Base-by-base conservation (phyloP, 306 rosid genomes). In the Fragaria vesca region DNA sequence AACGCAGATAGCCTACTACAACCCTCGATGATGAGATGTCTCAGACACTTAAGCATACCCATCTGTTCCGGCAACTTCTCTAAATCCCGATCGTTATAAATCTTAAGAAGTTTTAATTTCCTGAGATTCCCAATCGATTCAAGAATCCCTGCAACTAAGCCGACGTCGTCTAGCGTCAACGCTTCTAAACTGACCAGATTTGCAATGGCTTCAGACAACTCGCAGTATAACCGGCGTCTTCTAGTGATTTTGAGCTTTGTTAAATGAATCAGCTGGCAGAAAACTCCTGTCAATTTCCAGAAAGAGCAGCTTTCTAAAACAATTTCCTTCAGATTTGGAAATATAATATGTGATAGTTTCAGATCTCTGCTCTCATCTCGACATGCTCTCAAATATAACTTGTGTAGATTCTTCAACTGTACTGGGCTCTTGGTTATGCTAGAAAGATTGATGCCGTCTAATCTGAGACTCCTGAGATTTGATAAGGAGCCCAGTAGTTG, bases 201-300 rank as follows among this genome's bases (percentile, higher is more conserved):
- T 40, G 80, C 86, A 12, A 89, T 75, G 30, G 69, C 88, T 36
- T 78, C 60, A 6, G 92, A 88, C 76, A 93, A 76, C 34, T 80
- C 43, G 18, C 77, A 24, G 24, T 24, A 68, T 65, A 93, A 76
- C 61, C 62, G 81, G 50, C 84, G 87, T 42, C 97, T 90, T 58
- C 83, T 86, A 13, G 93, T 82, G 5, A 91, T 83, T 34, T 82
- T 85, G 5, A 93, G 86, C 79, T 75, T 89, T 87, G 66, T 79
- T 26, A 91, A 36, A 50, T 1, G 57, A 12, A 76, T 34, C 45
- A 81, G 79, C 38, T 80, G 38, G 68, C 87, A 81, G 26, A 89
- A 0, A 20, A 51, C 80, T 12, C 0, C 16, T 28, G 93, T 93
- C n/a, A 87, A 61, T 79, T 78, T 80, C 54, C 66, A 13, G 1